These are phyloP conservation scores for Aspergillus texensis DNA, from an alignment of 2,329 filamentous ascomycete genomes.

Conservation along the genomic window DNA sequence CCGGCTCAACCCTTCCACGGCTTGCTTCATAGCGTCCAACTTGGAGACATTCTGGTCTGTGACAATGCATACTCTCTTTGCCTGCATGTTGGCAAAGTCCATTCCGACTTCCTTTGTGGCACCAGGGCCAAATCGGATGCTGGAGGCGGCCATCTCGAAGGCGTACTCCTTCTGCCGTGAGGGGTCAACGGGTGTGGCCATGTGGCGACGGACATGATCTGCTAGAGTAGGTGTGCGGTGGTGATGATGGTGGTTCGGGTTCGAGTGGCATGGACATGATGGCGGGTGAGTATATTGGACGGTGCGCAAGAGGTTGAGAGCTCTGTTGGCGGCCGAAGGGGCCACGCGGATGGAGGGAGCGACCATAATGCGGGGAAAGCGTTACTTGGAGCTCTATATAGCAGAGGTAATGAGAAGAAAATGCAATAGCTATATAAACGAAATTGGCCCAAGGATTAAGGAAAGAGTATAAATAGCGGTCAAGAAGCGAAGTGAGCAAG, in stretches of 20 bases:
- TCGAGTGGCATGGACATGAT: conserved; percentile 88
- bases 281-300: conserved; percentile 89
- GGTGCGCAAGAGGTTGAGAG: conserved; percentile 72
- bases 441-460: background rate
- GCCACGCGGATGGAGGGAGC: conserved; percentile 47
- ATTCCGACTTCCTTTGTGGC: conserved; percentile 96
- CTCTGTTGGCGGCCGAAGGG: conserved; percentile 49
- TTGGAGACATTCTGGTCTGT: conserved; percentile 82
- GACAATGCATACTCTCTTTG: conserved; percentile 85
- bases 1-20: conserved; percentile 73
- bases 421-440: background rate
- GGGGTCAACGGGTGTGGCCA: conserved; percentile 76
- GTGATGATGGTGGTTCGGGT: conserved; percentile 79
- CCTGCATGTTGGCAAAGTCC: conserved; percentile 91
- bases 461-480: background rate
- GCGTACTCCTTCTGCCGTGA: conserved; percentile 89
- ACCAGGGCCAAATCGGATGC: conserved; percentile 90
- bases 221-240: conserved; percentile 55
- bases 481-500: background rate
- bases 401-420: background rate
- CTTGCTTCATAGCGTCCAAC: conserved; percentile 87
- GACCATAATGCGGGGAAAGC: conserved; percentile 30
- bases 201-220: conserved; percentile 59
- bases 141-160: conserved; percentile 96
- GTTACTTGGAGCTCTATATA: background rate